phyloP scores from a whole-genome alignment of 176 grass and related monocot species.

The Ananas comosus region DNA sequence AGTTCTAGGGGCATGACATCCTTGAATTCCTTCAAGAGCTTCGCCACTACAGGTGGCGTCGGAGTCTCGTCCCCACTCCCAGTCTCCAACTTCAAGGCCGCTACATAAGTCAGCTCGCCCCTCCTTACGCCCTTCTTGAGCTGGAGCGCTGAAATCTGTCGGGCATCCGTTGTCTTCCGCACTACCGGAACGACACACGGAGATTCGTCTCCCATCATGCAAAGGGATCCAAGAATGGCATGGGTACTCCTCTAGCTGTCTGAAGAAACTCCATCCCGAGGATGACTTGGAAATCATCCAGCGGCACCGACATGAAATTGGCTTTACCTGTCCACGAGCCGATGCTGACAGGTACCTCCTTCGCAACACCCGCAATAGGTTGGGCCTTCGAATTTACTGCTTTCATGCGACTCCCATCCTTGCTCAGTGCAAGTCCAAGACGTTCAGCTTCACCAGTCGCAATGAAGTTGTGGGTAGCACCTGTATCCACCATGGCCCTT shows the following conservation, averaged over 20 bases:
- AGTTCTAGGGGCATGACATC: not conserved
- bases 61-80: not conserved
- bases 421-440: not conserved
- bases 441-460: not conserved
- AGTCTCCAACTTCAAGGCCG: not conserved
- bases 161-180: not conserved
- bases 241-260: not conserved
- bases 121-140: not conserved
- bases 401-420: not conserved
- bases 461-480: not conserved
- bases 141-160: not conserved
- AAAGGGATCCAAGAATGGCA: not conserved
- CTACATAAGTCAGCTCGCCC: not conserved
- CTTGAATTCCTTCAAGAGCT: not conserved
- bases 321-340: not conserved
- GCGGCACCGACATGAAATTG: not conserved
- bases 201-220: not conserved
- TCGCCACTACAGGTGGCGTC: not conserved
- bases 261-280: not conserved
- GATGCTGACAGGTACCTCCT: not conserved
- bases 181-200: not conserved
- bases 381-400: not conserved
- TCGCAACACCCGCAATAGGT: not conserved
- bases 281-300: not conserved
- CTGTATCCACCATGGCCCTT: not conserved